Evolutionary conservation across 768 basidiomycete species (phyloP).

Genomic region (Xerocomellus intermedius): DNA sequence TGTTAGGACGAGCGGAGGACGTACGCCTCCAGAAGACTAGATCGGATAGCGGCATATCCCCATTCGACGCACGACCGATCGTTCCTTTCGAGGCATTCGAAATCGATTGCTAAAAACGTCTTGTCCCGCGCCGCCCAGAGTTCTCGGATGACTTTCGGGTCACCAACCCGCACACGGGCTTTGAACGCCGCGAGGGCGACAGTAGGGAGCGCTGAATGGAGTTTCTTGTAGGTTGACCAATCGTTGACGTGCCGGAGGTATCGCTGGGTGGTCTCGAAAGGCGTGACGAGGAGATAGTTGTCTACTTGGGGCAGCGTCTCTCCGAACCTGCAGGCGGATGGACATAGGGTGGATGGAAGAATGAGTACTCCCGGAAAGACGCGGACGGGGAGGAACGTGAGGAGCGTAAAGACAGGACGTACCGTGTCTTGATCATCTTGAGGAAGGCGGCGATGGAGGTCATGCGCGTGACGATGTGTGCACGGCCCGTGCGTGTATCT

Average conservation of each 20-base stretch:
- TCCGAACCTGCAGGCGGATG: slow-evolving; percentile 48
- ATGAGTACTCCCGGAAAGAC: background rate
- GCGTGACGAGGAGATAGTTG: slow-evolving; percentile 64
- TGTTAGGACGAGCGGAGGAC: slow-evolving; percentile 26
- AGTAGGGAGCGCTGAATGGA: slow-evolving; percentile 70
- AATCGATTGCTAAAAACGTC: slow-evolving; percentile 73
- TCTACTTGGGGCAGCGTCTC: slow-evolving; percentile 72
- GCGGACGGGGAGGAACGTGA: background rate
- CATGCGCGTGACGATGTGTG: slow-evolving; percentile 78
- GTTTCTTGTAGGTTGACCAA: slow-evolving; percentile 63
- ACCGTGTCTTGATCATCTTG: slow-evolving; percentile 86
- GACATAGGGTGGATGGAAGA: background rate
- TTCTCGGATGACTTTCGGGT: slow-evolving; percentile 59
- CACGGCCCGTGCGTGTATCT: slow-evolving; percentile 64
- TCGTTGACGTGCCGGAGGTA: slow-evolving; percentile 71
- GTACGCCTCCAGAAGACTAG: slow-evolving; percentile 67
- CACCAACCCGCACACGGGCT: slow-evolving; percentile 60
- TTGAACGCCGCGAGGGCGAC: slow-evolving; percentile 65
- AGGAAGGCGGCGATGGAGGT: slow-evolving; percentile 71
- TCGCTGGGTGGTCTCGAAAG: slow-evolving; percentile 68
- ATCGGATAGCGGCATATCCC: slow-evolving; percentile 80
- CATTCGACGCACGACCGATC: slow-evolving; percentile 69
- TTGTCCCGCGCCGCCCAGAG: slow-evolving; percentile 71
- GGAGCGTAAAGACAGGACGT: background rate
- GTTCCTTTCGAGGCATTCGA: slow-evolving; percentile 75